These are phyloP conservation scores for Grammothele lineata DNA, from an alignment of 768 basidiomycete species.

Conservation along the genomic window DNA sequence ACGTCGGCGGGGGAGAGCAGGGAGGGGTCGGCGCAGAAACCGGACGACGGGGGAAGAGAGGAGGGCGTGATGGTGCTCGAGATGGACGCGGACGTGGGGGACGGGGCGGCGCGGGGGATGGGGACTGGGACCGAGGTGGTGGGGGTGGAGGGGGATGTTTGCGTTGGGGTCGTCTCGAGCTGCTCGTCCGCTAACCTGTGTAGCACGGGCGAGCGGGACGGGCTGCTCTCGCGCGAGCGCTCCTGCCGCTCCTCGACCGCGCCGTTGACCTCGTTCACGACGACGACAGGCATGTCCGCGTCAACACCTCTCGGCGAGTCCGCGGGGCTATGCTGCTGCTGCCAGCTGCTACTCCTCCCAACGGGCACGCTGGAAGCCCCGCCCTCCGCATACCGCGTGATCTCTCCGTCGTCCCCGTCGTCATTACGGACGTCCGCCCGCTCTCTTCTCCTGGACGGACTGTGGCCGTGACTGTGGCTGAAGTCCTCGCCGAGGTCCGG, in stretches of 20 bases:
- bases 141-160: not conserved
- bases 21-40: conserved; percentile 10
- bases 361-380: conserved; percentile 21
- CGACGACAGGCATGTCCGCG: conserved; percentile 25
- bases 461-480: conserved; percentile 5
- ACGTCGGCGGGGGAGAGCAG: conserved; percentile 23
- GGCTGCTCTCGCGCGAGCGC: conserved; percentile 23
- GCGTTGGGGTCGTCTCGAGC: too few species aligned
- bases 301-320: conserved; percentile 3
- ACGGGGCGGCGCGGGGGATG: conserved; percentile 21
- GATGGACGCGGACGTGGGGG: conserved; percentile 29
- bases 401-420: conserved; percentile 3
- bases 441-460: conserved; percentile 1
- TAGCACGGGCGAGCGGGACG: not conserved
- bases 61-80: conserved; percentile 15
- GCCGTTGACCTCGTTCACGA: conserved; percentile 32
- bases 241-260: conserved; percentile 28
- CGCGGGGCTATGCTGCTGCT: conserved; percentile 3
- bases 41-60: not conserved
- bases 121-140: conserved; percentile 22
- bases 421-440: conserved; percentile 14
- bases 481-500: conserved; percentile 54
- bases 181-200: not conserved
- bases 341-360: conserved; percentile 21
- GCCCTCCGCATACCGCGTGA: conserved; percentile 20